Conservation (phyloP, 2,329 filamentous ascomycete genomes). For the Fusarium pseudograminearum region DNA sequence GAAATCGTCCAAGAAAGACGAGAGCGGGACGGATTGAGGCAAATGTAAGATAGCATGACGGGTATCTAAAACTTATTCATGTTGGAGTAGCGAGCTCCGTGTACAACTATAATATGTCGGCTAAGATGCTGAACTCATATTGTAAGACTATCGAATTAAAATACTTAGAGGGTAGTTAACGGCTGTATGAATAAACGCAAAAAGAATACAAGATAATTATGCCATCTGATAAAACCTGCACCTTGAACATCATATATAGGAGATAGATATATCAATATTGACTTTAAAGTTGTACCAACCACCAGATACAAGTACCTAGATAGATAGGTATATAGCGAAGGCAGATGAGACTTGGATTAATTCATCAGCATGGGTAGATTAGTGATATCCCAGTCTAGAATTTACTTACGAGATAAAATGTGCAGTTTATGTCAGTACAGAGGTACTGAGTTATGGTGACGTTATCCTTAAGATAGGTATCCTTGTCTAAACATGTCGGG, state of each 20-base stretch:
- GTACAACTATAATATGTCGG: constrained; percentile 24
- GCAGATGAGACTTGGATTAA: background rate
- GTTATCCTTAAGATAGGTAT: constrained; percentile 23
- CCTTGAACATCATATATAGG: background rate
- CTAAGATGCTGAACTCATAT: constrained; percentile 13
- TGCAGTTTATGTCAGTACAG: background rate
- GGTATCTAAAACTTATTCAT: background rate
- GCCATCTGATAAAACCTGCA: background rate
- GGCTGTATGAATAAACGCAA: constrained; percentile 4
- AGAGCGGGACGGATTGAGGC: background rate
- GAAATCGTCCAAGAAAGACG: background rate
- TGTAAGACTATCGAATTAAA: constrained; percentile 22
- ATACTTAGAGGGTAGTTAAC: background rate
- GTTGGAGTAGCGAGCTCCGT: constrained; percentile 20
- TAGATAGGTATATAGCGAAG: background rate
- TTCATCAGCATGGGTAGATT: background rate
- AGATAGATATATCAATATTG: background rate
- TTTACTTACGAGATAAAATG: too few species aligned
- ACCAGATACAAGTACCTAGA: too few species aligned
- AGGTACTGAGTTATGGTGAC: constrained; percentile 19
- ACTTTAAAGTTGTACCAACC: too few species aligned
- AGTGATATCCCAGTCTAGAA: background rate
- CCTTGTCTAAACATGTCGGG: constrained; percentile 2
- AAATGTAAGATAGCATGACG: background rate
- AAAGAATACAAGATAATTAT: background rate